Evolutionary conservation across 495 filamentous ascomycete species (phyloP), one percentile per base, ranked within the genome.

Genomic region (Neurospora terricola): DNA sequence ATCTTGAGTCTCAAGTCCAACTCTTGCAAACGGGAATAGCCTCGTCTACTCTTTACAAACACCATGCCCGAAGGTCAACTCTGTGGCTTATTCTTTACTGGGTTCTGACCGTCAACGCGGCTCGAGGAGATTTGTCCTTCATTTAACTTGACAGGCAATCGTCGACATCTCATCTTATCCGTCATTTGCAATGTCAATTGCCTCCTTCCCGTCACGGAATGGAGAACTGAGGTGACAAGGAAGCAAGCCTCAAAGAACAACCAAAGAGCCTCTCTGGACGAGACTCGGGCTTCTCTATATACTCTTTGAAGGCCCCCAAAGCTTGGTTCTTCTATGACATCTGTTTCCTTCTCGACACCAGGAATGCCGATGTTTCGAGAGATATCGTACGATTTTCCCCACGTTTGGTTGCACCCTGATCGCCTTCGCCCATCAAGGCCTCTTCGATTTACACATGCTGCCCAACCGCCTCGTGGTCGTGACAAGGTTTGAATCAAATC

Each of bases 351-450:
- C 27, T 66, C 27, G 14, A 66, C 54, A 18, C 54, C 54, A 62
- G 27, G 27, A 62, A 62, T 30, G 54, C 14, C 54, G 3, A 66
- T 34, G 54, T 66, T 66, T 66, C 27, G 14, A 18, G 14, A 30
- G 14, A 66, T 75, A 78, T 78, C 76, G 78, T 78, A 77, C 78
- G 78, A 79, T 79, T 34, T 59, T 77, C 73, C 73, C 75, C 72
- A 76, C 73, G 73, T 71, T 76, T 72, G 73, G 78, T 73, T 70
- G 73, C 43, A 75, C 30, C 76, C 75, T 77, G 78, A 79, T 78
- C 78, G 72, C 73, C 76, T 38, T 10, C 30, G 54, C 27, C 27
- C 14, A 5, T 16, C 54, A 34, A 66, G 54, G 45, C 45, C 4
- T 54, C 45, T 21, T 5, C 21, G 27, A 62, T 62, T 62, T 30